Percentiles rank a stretch among this genome's conserved stretches.
phyloP scores from a whole-genome alignment of 2,329 filamentous ascomycete genomes.

The Fusarium ramigenum region DNA sequence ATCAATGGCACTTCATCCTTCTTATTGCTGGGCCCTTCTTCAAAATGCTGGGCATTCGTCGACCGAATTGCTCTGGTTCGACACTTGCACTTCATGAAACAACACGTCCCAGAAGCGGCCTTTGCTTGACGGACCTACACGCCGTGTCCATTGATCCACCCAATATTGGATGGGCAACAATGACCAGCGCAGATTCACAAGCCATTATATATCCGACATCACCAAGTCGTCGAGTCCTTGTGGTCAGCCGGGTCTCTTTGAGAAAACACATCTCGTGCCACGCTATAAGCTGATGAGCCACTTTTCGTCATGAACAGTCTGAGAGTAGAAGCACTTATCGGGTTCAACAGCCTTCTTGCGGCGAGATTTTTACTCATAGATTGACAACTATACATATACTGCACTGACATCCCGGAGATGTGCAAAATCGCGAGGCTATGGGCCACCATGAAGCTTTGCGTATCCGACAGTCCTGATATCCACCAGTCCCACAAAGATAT shows the following conservation, averaged over 20 bases:
- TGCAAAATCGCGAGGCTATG: not conserved
- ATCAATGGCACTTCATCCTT: not conserved
- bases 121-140: not conserved
- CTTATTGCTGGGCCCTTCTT: not conserved
- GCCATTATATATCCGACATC: not conserved
- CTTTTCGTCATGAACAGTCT: not conserved
- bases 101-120: not conserved
- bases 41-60: rapidly evolving
- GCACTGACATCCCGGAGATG: not conserved
- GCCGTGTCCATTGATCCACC: not conserved
- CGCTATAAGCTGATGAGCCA: not conserved
- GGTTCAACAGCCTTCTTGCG: not conserved
- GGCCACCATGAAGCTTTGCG: not conserved
- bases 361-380: rapidly evolving
- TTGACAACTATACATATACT: not conserved
- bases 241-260: not conserved
- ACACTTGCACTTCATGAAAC: not conserved
- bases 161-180: not conserved
- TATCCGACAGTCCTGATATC: not conserved
- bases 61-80: not conserved
- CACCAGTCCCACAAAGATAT: not conserved
- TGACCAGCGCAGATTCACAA: not conserved
- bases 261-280: not conserved
- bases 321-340: not conserved
- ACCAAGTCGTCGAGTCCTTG: not conserved